phyloP scores from a whole-genome alignment of 2,329 filamentous ascomycete genomes.

The Clonostachys sp. region DNA sequence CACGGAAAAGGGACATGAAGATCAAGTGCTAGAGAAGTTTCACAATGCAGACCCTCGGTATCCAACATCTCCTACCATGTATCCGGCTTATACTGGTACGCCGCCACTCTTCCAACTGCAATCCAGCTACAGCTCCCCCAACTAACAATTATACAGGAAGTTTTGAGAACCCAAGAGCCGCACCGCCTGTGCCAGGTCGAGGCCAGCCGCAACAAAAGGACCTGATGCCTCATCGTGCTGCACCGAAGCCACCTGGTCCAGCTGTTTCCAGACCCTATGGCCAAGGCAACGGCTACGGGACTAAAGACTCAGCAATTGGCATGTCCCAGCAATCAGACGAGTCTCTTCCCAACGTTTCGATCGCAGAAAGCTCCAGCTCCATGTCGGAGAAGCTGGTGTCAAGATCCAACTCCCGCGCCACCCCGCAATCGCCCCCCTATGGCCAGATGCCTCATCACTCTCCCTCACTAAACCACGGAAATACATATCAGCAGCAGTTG shows the following conservation, averaged over 20 bases:
- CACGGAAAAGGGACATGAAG: slow-evolving; percentile 72
- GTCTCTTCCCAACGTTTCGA: neutral
- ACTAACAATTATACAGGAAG: slow-evolving; percentile 49
- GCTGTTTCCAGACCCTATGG: slow-evolving; percentile 45
- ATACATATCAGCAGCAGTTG: slow-evolving; percentile 56
- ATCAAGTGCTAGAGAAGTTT: slow-evolving; percentile 94
- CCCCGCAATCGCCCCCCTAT: slow-evolving; percentile 43
- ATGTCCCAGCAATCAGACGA: slow-evolving; percentile 58
- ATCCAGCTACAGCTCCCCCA: neutral
- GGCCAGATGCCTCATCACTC: slow-evolving; percentile 34
- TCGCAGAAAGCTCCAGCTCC: neutral
- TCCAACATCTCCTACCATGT: neutral
- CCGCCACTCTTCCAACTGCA: slow-evolving; percentile 46
- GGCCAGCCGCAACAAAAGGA: slow-evolving; percentile 46
- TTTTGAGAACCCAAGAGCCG: slow-evolving; percentile 94
- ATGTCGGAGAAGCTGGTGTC: slow-evolving; percentile 24
- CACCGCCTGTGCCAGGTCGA: slow-evolving; percentile 75
- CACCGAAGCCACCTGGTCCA: slow-evolving; percentile 77
- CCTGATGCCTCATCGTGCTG: slow-evolving; percentile 73
- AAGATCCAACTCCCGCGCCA: slow-evolving; percentile 62
- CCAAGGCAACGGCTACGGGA: slow-evolving; percentile 35
- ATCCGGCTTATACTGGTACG: slow-evolving; percentile 49
- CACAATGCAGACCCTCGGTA: slow-evolving; percentile 50
- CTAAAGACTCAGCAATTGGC: slow-evolving; percentile 60
- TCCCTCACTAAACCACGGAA: slow-evolving; percentile 30